Conservation (phyloP, 768 basidiomycete genomes). For the Pleurotus pulmonarius region DNA sequence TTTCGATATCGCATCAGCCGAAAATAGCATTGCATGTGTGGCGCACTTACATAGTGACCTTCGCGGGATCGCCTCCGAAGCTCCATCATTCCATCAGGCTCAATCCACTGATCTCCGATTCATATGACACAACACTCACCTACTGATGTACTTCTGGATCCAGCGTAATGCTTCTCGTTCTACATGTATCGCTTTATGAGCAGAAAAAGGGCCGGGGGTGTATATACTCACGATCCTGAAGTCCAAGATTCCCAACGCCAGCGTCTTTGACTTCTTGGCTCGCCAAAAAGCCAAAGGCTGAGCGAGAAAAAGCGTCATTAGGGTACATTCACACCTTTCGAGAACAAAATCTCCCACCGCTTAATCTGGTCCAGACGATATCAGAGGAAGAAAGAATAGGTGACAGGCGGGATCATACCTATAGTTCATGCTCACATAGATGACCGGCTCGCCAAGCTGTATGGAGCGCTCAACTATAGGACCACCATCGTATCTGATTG, state of each 20-base stretch:
- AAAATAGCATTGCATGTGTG: neutral
- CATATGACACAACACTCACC: no score
- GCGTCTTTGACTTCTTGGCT: constrained; percentile 48
- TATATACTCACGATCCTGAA: constrained; percentile 53
- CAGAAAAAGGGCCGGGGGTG: neutral
- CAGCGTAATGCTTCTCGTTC: constrained; percentile 57
- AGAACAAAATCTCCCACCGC: no score
- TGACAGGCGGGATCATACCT: constrained; percentile 23
- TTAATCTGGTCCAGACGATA: no score
- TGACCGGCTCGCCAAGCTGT: constrained; percentile 34
- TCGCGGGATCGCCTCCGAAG: constrained; percentile 64
- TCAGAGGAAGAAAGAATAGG: no score
- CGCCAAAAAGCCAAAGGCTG: constrained; percentile 50
- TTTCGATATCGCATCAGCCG: constrained; percentile 6
- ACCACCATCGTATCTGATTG: constrained; percentile 37
- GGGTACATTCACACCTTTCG: no score
- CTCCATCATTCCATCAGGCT: constrained; percentile 8
- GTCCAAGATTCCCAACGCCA: constrained; percentile 59
- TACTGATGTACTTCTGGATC: constrained; percentile 61
- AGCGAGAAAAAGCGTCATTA: neutral
- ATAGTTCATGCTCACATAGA: constrained; percentile 58
- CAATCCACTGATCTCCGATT: no score
- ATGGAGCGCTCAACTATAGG: constrained; percentile 42
- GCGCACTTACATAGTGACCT: constrained; percentile 49
- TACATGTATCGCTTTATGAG: constrained; percentile 17